Evolutionary conservation across 345 rosid genomes (phyloP), one percentile per base, ranked within the genome.

Genomic region (Boechera stricta): DNA sequence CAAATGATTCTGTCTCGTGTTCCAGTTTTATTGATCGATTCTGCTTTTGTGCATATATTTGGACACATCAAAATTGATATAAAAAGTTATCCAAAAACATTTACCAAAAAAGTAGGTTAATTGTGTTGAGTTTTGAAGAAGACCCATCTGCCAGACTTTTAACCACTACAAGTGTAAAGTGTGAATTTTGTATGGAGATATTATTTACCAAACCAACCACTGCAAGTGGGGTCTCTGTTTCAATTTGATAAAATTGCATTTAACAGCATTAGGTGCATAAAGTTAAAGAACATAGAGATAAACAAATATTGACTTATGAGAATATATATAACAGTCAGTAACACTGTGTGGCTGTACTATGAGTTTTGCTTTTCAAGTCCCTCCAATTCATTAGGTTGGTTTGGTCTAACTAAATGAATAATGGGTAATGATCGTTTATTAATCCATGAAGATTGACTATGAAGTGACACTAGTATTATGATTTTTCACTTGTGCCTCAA

Each of bases 181-280:
- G 64, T 67, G 21, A 59, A n/a, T 31, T 72, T 52, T 78, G 73
- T 51, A 48, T 70, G 55, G 67, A 58, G 57, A 59, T 44, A 60
- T 39, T 58, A 78, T 60, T 78, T 33, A 78, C 69, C 74, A 67
- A 78, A 78, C 74, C 77, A 78, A 78, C 77, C 28, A 78, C 81
- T 77, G 18, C 59, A 64, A 60, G 67, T 77, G 76, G 80, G 76
- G 71, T 44, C 58, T 35, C 26, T 63, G 12, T 54, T 48, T 63
- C 44, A 55, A 54, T 69, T 63, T 76, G 4, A 18, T 38, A 39
- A 60, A 21, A 16, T 32, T 72, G 33, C 67, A 65, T 28, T 41
- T 39, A 72, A 24, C 68, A 59, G 41, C 73, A 60, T 58, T 78
- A 71, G 81, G 77, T 77, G 24, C 6, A 35, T 54, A 62, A 69